Base-by-base conservation (phyloP, 345 rosid species). In the Jatropha curcas region DNA sequence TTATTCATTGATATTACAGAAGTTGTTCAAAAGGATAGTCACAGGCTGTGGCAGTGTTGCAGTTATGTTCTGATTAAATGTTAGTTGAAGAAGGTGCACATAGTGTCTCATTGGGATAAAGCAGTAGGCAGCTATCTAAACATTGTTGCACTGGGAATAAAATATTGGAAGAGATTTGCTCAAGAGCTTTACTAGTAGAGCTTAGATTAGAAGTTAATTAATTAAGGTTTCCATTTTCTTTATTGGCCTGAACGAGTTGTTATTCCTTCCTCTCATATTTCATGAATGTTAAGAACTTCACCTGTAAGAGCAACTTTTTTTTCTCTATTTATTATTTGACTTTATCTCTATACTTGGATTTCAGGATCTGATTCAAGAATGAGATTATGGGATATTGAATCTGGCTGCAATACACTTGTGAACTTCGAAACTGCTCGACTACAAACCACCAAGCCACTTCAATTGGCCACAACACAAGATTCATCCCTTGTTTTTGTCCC, bases 291-390 rank as follows among this genome's bases (percentile, higher is more conserved):
- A 34, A 27, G 28, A 25, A 61, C 7, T 41, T 60, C 57, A 41
- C 8, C 13, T 41, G 14, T 28, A 5, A 48, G 17, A 58, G 1
- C 22, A 25, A 46, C 66, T 28, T 34, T 52, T 59, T 58, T 25
- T 31, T 41, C 39, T 65, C 27, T 31, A 28, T 27, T 53, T 64
- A 27, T 34, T 27, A 37, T 19, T 28, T 66, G 35, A 56, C 27
- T 20, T 24, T 34, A 6, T 65, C 14, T 68, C 61, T 59, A 68
- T 76, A 4, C 22, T 48, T 80, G 60, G 52, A 70, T 71, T 67
- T 62, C 85, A 92, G 98, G 98, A 58, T 95, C 98, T 51, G 99
- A 92, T 87, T 92, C 99, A 34, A 88, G 98, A 83, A 79, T 92
- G 85, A 85, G 97, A 78, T 74, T 92, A 82, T 94, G 98, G 98